Base-by-base conservation (phyloP, 805 yeast genomes). In the Candida easanensis region DNA sequence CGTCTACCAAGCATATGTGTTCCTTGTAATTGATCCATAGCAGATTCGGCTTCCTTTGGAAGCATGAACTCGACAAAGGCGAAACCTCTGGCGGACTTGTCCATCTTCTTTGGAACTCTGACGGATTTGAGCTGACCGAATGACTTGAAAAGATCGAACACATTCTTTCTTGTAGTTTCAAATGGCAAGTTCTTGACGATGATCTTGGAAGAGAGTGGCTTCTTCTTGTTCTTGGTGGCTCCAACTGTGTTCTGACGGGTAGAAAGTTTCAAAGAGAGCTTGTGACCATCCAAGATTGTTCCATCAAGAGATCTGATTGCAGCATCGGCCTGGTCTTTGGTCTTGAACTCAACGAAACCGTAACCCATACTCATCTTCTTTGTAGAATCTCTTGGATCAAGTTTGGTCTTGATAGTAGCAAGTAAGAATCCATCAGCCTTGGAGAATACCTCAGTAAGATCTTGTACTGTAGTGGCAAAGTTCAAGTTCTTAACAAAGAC, bases 111-210 rank as follows among this genome's bases (percentile, higher is more conserved):
- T 25, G 99, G 99, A 38, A 93, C 91, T 60, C 99, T 81, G 33
- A 90, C 97, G 2, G 97, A 86, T 58, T 90, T 88, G 58, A 93
- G 73, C 66, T 87, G 90, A 45, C 99, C 99, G 68, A 91, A 93
- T 1, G 98, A 83, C 45, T 93, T 89, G 67, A 93, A 90, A 51
- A 93, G 71, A 62, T 89, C 95, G 57, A 87, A 81, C n/a, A 93
- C 80, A 60, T 93, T 98, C 58, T 87, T 85, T 66, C 96, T 81
- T 3, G 93, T 76, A 17, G 97, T 90, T 68, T 93, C 99, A 65
- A 93, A 93, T 46, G 99, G 98, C 65, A 93, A 77, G 69, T 93
- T 93, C 82, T 93, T 93, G 64, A 93, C 89, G 63, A 93, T 84
- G 53, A 93, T 84, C 48, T 70, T 71, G 37, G 61, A 59, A 14